Evolutionary conservation across 1,139 yeast species (phyloP).

Genomic region (Geotrichum australiense): DNA sequence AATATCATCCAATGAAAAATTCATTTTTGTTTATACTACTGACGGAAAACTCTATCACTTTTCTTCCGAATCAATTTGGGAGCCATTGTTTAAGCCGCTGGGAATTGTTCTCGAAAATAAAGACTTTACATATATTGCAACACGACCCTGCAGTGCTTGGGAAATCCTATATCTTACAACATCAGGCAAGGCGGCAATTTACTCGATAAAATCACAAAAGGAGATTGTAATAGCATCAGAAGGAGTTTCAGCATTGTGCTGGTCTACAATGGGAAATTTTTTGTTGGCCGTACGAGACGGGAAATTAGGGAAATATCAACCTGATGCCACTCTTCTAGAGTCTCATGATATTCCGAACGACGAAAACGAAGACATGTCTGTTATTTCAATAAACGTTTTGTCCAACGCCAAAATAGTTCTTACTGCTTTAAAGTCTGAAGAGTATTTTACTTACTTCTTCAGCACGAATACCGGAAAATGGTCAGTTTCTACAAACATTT

Average conservation of each 20-base stretch:
- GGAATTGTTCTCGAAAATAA: background rate
- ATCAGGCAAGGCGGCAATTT: constrained; percentile 19
- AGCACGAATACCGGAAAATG: constrained; percentile 17
- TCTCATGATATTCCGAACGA: constrained; percentile 25
- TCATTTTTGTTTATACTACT: constrained; percentile 11
- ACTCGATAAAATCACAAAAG: constrained; percentile 16
- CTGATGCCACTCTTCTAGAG: constrained; percentile 26
- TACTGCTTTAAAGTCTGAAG: constrained; percentile 15
- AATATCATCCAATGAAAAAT: constrained; percentile 13
- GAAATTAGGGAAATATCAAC: constrained; percentile 24
- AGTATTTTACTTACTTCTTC: constrained; percentile 1
- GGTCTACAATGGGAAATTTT: constrained; percentile 35
- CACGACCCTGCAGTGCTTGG: constrained; percentile 21
- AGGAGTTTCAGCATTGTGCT: constrained; percentile 28
- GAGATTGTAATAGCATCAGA: constrained; percentile 16
- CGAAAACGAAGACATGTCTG: constrained; percentile 15
- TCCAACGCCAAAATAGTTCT: constrained; percentile 12
- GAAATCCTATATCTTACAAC: constrained; percentile 26
- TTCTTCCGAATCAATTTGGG: background rate
- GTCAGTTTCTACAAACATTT: constrained; percentile 42
- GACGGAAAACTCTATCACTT: constrained; percentile 11
- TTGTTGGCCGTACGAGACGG: constrained; percentile 28
- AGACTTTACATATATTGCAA: constrained; percentile 16
- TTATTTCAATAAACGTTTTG: constrained; percentile 22
- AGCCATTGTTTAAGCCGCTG: background rate